phyloP scores from a whole-genome alignment of 2,329 filamentous ascomycete species.

The Macrophomina phaseolina region DNA sequence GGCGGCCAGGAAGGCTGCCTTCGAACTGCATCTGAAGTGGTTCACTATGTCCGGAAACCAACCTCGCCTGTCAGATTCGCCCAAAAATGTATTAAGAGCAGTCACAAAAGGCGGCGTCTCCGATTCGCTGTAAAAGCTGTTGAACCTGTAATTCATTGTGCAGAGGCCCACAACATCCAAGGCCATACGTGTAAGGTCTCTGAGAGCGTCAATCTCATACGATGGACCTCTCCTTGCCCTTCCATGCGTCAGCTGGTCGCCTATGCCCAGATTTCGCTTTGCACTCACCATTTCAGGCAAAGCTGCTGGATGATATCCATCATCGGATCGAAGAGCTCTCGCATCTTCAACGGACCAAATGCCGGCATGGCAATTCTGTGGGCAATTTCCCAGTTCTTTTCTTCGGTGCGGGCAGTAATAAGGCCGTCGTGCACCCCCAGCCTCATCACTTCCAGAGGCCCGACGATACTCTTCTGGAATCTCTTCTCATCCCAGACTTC shows the following conservation, averaged over 20 bases:
- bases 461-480: neutral
- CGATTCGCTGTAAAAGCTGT: slow-evolving; percentile 70
- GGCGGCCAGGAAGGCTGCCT: neutral
- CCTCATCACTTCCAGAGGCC: neutral
- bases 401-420: neutral
- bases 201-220: neutral
- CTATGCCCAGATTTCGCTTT: neutral
- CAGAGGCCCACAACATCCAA: slow-evolving; percentile 75
- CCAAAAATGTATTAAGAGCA: slow-evolving; percentile 68
- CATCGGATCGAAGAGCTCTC: slow-evolving; percentile 30
- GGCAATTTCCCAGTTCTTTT: neutral
- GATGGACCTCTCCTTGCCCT: neutral
- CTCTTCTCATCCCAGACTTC: neutral
- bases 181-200: slow-evolving; percentile 56
- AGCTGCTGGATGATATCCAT: neutral
- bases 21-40: neutral
- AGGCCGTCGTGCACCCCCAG: neutral
- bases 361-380: neutral
- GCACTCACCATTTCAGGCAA: neutral
- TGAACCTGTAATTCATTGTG: slow-evolving; percentile 74
- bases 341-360: slow-evolving; percentile 16
- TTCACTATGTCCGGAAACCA: neutral
- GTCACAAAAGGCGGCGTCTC: slow-evolving; percentile 72
- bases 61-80: slow-evolving; percentile 59
- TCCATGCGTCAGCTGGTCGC: too few relatives aligned